Evolutionary conservation across 2,329 filamentous ascomycete species (phyloP).

Genomic region (Colletotrichum spaethianum): DNA sequence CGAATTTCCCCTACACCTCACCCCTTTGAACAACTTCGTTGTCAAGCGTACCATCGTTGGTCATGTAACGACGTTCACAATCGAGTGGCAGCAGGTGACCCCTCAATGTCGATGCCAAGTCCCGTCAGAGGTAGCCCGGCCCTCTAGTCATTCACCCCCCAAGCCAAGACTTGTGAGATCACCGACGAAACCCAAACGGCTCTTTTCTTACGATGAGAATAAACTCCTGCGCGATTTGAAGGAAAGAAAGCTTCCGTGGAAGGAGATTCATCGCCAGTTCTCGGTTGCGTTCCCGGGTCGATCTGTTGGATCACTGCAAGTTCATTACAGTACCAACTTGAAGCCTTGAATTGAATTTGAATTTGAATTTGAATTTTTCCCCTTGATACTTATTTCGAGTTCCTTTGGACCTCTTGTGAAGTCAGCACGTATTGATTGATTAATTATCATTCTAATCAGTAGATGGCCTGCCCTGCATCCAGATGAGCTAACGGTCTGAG

Average conservation of each 20-base stretch:
- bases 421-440: background rate
- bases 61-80: background rate
- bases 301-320: constrained; percentile 1
- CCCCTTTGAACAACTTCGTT: background rate
- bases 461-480: background rate
- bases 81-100: constrained; percentile 4
- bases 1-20: background rate
- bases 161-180: background rate
- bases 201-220: background rate
- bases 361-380: background rate
- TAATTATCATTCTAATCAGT: background rate
- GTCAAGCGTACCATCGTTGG: background rate
- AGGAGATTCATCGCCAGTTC: background rate
- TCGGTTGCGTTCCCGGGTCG: background rate
- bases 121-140: background rate
- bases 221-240: background rate
- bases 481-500: background rate
- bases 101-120: background rate
- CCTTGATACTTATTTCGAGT: constrained; percentile 4
- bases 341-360: constrained; percentile 17
- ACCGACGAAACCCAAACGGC: background rate
- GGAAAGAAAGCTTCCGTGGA: background rate
- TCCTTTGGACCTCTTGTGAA: background rate
- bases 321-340: constrained; percentile 13
- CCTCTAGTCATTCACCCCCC: background rate